Evolutionary conservation across 257 asterid species (phyloP).

Genomic region (Schizonepeta tenuifolia): DNA sequence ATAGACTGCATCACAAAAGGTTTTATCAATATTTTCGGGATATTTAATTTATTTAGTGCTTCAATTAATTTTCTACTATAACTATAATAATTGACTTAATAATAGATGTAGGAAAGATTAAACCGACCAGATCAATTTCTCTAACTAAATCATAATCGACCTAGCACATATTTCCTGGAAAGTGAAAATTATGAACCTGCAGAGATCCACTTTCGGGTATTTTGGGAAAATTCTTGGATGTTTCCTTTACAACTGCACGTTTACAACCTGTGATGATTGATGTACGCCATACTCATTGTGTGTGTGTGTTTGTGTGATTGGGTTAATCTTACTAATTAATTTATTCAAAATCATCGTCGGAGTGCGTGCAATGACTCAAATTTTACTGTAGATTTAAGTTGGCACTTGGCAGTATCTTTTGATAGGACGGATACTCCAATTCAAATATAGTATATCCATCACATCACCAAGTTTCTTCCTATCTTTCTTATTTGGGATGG

Average conservation of each 20-base stretch:
- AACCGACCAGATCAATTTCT: not conserved
- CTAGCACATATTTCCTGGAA: not conserved
- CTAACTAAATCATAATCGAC: not conserved
- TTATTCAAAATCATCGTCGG: not conserved
- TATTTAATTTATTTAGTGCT: not conserved
- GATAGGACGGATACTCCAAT: not conserved
- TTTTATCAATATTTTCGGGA: not conserved
- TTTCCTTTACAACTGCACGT: not conserved
- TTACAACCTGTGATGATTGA: not conserved
- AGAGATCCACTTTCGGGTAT: not conserved
- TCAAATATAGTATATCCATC: too few relatives aligned
- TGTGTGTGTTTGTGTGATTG: not conserved
- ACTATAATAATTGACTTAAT: not conserved
- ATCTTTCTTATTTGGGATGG: too few relatives aligned
- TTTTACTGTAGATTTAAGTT: not conserved
- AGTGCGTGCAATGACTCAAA: slow-evolving; percentile 1
- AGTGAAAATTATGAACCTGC: not conserved
- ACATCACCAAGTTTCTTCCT: too few relatives aligned
- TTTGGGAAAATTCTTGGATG: not conserved
- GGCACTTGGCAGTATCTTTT: not conserved
- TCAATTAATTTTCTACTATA: too few relatives aligned
- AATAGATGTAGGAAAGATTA: not conserved
- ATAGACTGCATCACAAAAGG: too few relatives aligned
- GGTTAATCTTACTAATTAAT: not conserved
- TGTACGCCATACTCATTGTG: not conserved